phyloP scores from a whole-genome alignment of 306 rosid genomes.

The Quercus suber region DNA sequence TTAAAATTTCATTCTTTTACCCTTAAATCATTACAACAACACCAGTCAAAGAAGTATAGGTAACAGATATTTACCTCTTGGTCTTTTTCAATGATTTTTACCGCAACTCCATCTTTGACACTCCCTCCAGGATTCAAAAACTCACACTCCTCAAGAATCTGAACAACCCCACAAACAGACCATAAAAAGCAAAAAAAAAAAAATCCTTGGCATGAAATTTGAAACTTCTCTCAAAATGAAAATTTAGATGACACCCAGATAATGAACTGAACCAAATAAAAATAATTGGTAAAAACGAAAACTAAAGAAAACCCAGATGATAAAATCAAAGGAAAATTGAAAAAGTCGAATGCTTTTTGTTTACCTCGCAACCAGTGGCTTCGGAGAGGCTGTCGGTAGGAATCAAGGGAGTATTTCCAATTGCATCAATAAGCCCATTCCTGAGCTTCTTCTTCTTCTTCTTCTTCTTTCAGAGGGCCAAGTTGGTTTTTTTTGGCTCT shows the following conservation, averaged over 20 bases:
- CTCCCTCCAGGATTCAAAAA: slow-evolving; percentile 96
- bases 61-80: slow-evolving; percentile 22
- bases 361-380: slow-evolving; percentile 87
- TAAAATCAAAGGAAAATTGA: background rate
- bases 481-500: slow-evolving; percentile 13
- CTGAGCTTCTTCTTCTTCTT: background rate
- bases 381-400: slow-evolving; percentile 81
- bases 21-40: background rate
- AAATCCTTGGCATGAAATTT: background rate
- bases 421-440: slow-evolving; percentile 60
- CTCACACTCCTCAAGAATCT: slow-evolving; percentile 91
- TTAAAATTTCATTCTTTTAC: background rate
- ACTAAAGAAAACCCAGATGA: slow-evolving; percentile 3
- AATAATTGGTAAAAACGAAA: background rate
- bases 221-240: background rate
- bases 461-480: slow-evolving; percentile 16
- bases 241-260: background rate
- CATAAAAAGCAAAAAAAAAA: background rate
- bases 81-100: slow-evolving; percentile 68
- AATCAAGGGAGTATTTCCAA: slow-evolving; percentile 83
- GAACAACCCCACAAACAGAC: slow-evolving; percentile 3
- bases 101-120: slow-evolving; percentile 77
- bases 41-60: background rate
- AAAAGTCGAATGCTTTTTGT: background rate
- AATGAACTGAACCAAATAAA: background rate